phyloP scores from a whole-genome alignment of 768 basidiomycete genomes.

The Clitopilus passeckerianus region DNA sequence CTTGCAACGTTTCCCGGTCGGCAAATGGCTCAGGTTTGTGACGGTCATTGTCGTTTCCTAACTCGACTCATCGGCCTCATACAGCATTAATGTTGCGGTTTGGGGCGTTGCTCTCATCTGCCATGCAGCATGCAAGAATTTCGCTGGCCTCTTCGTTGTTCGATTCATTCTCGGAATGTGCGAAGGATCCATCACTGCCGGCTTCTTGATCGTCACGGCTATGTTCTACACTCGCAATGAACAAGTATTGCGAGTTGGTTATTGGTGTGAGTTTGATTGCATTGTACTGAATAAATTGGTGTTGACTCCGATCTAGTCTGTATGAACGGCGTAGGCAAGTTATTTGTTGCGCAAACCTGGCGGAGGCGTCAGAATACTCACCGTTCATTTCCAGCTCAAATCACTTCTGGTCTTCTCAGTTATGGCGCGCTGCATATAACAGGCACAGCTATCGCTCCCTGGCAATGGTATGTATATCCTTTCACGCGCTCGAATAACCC shows the following conservation, averaged over 20 bases:
- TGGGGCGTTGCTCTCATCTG: slow-evolving; percentile 58
- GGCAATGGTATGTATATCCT: slow-evolving; percentile 51
- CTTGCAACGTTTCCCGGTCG: slow-evolving; percentile 69
- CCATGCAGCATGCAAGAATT: slow-evolving; percentile 71
- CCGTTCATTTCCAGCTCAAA: slow-evolving; percentile 43
- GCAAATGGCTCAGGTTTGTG: slow-evolving; percentile 73
- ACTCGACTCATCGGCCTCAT: background rate
- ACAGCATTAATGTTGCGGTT: slow-evolving; percentile 57
- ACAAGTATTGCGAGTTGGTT: slow-evolving; percentile 64
- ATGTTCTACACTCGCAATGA: slow-evolving; percentile 78
- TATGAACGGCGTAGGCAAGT: slow-evolving; percentile 67
- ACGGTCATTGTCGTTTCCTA: background rate
- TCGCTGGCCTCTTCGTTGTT: slow-evolving; percentile 57
- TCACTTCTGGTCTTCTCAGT: slow-evolving; percentile 62
- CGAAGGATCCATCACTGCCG: slow-evolving; percentile 68
- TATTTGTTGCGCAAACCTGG: background rate
- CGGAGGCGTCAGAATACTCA: background rate
- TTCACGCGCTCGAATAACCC: background rate
- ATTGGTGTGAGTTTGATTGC: slow-evolving; percentile 56
- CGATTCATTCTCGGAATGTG: slow-evolving; percentile 67
- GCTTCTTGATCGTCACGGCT: slow-evolving; percentile 69
- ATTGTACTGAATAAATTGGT: background rate
- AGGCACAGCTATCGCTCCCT: slow-evolving; percentile 52
- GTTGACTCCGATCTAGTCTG: slow-evolving; percentile 36
- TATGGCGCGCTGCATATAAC: slow-evolving; percentile 64